A percentile compares a stretch with the other conserved stretches of the same genome.
Conservation (phyloP, 768 basidiomycete genomes). For the Strobilomyces dryophilus region DNA sequence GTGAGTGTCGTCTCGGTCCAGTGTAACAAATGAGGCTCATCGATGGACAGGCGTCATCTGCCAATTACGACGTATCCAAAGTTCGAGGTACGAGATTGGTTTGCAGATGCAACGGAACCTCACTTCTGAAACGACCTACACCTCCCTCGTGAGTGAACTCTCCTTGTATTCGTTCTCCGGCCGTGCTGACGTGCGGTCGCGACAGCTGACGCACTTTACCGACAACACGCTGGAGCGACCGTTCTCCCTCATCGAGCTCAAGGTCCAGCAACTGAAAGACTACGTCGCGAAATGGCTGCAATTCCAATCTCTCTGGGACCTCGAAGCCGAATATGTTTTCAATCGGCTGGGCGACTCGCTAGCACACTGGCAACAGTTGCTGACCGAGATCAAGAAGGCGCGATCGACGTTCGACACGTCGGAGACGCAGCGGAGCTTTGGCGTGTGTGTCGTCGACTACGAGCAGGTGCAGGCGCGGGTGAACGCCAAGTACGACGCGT, state of each 20-base stretch:
- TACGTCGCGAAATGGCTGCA: conserved; percentile 98
- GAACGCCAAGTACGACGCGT: conserved; percentile 97
- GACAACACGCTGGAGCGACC: conserved; percentile 76
- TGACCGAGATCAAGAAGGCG: conserved; percentile 96
- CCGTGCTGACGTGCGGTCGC: conserved; percentile 4
- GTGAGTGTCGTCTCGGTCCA: conserved; percentile 34
- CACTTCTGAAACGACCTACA: conserved; percentile 72
- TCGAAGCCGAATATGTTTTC: conserved; percentile 96
- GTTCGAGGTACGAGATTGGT: conserved; percentile 95
- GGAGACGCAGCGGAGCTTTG: conserved; percentile 88
- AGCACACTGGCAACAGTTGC: conserved; percentile 89
- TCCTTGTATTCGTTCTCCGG: background rate
- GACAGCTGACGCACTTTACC: conserved; percentile 67
- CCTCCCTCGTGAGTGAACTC: conserved; percentile 59
- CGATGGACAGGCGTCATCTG: conserved; percentile 70
- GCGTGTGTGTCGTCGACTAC: conserved; percentile 93
- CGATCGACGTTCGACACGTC: conserved; percentile 96
- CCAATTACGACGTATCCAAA: conserved; percentile 81
- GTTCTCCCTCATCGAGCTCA: conserved; percentile 81
- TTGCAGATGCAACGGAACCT: conserved; percentile 78
- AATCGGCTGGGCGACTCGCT: conserved; percentile 92
- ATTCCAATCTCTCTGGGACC: conserved; percentile 98
- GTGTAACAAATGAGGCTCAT: background rate
- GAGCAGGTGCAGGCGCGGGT: conserved; percentile 97
- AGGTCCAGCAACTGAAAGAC: conserved; percentile 80